Percentiles rank a stretch among this genome's conserved stretches.
Conservation (phyloP, 371 early-diverging fungal species). For the Mortierella sp. region DNA sequence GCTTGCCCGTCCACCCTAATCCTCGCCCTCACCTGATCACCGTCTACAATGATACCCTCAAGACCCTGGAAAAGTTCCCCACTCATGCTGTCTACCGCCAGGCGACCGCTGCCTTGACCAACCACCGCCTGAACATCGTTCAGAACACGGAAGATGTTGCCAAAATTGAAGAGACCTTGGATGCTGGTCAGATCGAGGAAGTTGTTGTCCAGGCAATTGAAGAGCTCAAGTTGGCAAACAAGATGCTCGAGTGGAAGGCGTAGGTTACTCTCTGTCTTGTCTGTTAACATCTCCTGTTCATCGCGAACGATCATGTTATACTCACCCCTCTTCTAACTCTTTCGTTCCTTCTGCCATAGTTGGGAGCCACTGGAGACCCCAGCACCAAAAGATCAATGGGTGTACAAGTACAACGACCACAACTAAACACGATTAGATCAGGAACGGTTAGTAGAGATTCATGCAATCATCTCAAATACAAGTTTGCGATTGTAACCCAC, state of each 20-base stretch:
- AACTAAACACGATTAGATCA: conserved; percentile 15
- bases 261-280: conserved; percentile 54
- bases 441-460: neutral
- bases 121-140: conserved; percentile 79
- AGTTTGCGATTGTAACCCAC: no score
- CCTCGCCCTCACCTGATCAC: conserved; percentile 88
- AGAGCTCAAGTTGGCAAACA: conserved; percentile 80
- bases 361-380: conserved; percentile 86
- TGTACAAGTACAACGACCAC: conserved; percentile 60
- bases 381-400: conserved; percentile 88
- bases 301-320: neutral
- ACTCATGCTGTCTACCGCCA: conserved; percentile 84
- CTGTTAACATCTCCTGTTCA: no score
- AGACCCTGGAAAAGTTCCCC: conserved; percentile 79
- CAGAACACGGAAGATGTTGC: conserved; percentile 75
- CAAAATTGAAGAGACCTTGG: conserved; percentile 81
- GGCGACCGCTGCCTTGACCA: conserved; percentile 80
- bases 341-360: conserved; percentile 17
- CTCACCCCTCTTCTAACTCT: neutral
- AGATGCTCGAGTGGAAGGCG: conserved; percentile 91
- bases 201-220: conserved; percentile 88
- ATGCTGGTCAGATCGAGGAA: conserved; percentile 92
- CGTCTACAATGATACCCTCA: conserved; percentile 80
- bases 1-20: conserved; percentile 87
- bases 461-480: neutral